A percentile compares a stretch with the other conserved stretches of the same genome.
Evolutionary conservation across 2,329 filamentous ascomycete species (phyloP).

Genomic region (Curvularia sp.): DNA sequence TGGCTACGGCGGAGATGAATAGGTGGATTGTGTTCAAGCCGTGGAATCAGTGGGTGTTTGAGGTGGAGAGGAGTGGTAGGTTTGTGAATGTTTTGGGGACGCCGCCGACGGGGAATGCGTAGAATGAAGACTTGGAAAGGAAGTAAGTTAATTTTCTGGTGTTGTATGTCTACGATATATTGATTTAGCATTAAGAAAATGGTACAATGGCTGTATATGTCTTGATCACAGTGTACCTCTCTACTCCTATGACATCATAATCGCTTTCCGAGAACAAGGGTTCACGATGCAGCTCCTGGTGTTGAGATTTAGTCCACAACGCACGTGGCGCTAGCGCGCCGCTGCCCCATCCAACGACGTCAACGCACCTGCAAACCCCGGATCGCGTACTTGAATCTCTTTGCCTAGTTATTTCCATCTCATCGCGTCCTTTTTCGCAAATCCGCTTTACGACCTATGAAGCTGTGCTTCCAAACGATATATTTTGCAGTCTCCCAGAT

Average conservation of each 20-base stretch:
- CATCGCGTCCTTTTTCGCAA: neutral
- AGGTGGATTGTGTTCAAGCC: slow-evolving; percentile 43
- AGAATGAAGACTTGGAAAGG: neutral
- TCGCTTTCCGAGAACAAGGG: neutral
- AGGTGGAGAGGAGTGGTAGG: slow-evolving; percentile 41
- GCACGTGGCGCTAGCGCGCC: slow-evolving; percentile 27
- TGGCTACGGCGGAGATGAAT: slow-evolving; percentile 45
- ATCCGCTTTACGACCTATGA: neutral
- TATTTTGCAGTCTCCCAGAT: neutral
- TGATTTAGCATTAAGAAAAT: no score
- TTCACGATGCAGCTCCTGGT: slow-evolving; percentile 4
- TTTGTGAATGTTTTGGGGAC: slow-evolving; percentile 45
- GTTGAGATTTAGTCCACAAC: slow-evolving; percentile 10
- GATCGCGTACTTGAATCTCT: neutral
- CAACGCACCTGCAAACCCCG: slow-evolving; percentile 9
- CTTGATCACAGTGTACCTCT: neutral
- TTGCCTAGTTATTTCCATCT: slow-evolving; percentile 5
- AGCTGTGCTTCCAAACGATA: neutral
- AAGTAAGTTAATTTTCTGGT: no score
- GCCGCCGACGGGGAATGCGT: slow-evolving; percentile 9
- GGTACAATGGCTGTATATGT: no score
- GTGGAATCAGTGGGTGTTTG: slow-evolving; percentile 51
- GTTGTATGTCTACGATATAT: neutral
- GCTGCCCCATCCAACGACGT: slow-evolving; percentile 24
- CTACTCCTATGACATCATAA: neutral